A percentile compares a stretch with the other conserved stretches of the same genome.
These are phyloP conservation scores for Cryptococcus deneoformans DNA, from an alignment of 1,284 basidiomycete species.

Conservation along the genomic window DNA sequence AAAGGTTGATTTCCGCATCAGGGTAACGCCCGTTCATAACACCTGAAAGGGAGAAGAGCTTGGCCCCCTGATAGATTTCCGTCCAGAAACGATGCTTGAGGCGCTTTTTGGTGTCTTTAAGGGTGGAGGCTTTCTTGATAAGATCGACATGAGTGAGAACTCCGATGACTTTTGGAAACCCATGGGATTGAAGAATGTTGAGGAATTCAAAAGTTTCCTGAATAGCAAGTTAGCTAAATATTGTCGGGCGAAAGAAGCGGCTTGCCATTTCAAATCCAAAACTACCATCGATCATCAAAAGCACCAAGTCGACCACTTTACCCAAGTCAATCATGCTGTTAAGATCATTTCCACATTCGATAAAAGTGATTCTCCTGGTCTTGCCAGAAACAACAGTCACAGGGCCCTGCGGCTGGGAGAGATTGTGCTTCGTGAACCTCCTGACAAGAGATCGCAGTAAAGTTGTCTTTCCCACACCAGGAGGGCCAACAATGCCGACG, in stretches of 20 bases:
- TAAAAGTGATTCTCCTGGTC: constrained; percentile 86
- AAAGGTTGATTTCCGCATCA: constrained; percentile 92
- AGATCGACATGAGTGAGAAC: constrained; percentile 95
- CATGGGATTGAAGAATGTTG: constrained; percentile 94
- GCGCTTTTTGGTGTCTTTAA: constrained; percentile 89
- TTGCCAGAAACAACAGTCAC: constrained; percentile 94
- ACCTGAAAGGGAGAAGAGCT: constrained; percentile 97
- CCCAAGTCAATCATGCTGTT: constrained; percentile 98
- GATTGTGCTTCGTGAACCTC: constrained; percentile 90
- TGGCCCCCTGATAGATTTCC: constrained; percentile 98
- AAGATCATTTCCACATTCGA: constrained; percentile 97
- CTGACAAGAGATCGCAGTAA: constrained; percentile 88
- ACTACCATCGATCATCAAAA: constrained; percentile 96
- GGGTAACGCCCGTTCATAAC: constrained; percentile 98
- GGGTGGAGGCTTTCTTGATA: constrained; percentile 85
- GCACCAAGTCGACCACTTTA: constrained; percentile 92
- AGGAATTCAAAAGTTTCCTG: constrained; percentile 99
- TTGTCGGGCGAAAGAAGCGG: neutral
- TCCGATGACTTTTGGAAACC: constrained; percentile 98
- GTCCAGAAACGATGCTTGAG: constrained; percentile 99
- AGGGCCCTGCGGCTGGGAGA: constrained; percentile 87
- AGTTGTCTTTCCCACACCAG: constrained; percentile 96
- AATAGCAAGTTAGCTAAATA: neutral
- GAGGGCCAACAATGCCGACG: constrained; percentile 94
- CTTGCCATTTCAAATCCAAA: constrained; percentile 98